Evolutionary conservation across 140 eudicot species (phyloP).

Genomic region (Anethum foeniculum): DNA sequence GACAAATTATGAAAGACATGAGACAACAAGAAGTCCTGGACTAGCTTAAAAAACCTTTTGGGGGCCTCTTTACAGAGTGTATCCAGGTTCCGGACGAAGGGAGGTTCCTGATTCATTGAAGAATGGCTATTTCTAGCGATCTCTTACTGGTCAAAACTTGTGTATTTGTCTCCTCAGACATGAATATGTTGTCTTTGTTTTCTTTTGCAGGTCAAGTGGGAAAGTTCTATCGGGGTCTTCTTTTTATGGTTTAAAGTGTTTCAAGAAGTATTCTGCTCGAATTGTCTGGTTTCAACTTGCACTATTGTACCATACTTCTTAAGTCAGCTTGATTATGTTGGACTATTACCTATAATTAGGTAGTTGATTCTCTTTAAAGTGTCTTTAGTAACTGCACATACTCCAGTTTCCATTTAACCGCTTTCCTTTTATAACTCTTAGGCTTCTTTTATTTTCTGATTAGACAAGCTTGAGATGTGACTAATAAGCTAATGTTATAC

Average conservation of each 20-base stretch:
- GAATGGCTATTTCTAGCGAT: constrained; percentile 20
- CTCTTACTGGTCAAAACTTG: constrained; percentile 22
- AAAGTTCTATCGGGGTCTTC: constrained; percentile 29
- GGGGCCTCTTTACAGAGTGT: background rate
- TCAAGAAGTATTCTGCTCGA: constrained; percentile 34
- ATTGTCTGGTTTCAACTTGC: constrained; percentile 33
- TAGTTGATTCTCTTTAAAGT: constrained; percentile 27
- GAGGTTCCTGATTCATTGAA: constrained; percentile 18
- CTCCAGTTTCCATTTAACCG: background rate
- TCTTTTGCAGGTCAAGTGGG: constrained; percentile 55
- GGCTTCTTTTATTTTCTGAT: background rate
- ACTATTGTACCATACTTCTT: constrained; percentile 43
- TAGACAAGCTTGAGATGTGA: background rate
- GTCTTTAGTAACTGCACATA: constrained; percentile 6
- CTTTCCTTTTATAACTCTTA: background rate
- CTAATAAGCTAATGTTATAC: background rate
- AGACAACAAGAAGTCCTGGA: constrained; percentile 12
- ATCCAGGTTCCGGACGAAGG: constrained; percentile 2
- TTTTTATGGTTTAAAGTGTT: constrained; percentile 31
- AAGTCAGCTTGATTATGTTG: constrained; percentile 53
- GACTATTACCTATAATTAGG: constrained; percentile 45
- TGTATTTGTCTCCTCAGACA: constrained; percentile 34
- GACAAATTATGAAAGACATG: constrained; percentile 23
- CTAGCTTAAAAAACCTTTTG: background rate
- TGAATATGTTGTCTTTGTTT: constrained; percentile 44